phyloP scores from a whole-genome alignment of 1,139 yeast genomes.

The Yamadazyma pseudoaaseri region DNA sequence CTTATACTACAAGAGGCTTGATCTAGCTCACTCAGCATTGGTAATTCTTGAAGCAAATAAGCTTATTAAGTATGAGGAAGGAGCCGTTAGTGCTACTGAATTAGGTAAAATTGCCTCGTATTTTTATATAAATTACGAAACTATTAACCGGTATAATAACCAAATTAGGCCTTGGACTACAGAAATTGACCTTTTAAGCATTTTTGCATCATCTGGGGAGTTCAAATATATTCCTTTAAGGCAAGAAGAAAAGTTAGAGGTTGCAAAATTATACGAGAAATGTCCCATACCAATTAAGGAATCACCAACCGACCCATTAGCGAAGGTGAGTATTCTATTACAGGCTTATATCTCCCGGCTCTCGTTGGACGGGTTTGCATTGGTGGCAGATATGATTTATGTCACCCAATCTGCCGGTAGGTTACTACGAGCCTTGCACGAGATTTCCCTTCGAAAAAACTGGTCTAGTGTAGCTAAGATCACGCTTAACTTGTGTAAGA shows the following conservation, averaged over 20 bases:
- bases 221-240: constrained; percentile 82
- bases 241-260: constrained; percentile 82
- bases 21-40: constrained; percentile 77
- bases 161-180: constrained; percentile 64
- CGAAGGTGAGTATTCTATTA: constrained; percentile 76
- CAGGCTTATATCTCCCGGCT: constrained; percentile 84
- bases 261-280: constrained; percentile 63
- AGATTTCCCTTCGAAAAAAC: constrained; percentile 65
- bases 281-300: constrained; percentile 90
- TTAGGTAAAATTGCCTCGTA: constrained; percentile 85
- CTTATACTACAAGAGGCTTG: constrained; percentile 52
- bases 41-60: constrained; percentile 51
- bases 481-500: constrained; percentile 67
- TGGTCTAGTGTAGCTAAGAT: constrained; percentile 69
- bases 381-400: constrained; percentile 91
- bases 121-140: constrained; percentile 74
- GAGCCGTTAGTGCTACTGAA: constrained; percentile 57
- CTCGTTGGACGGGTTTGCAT: constrained; percentile 81
- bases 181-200: constrained; percentile 71
- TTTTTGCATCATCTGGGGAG: constrained; percentile 82
- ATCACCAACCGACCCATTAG: constrained; percentile 63
- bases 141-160: constrained; percentile 63
- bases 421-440: constrained; percentile 79
- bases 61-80: constrained; percentile 61
- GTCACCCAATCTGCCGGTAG: constrained; percentile 94